These are phyloP conservation scores for Thielaviopsis punctulata DNA, from an alignment of 2,329 filamentous ascomycete genomes.

Conservation along the genomic window DNA sequence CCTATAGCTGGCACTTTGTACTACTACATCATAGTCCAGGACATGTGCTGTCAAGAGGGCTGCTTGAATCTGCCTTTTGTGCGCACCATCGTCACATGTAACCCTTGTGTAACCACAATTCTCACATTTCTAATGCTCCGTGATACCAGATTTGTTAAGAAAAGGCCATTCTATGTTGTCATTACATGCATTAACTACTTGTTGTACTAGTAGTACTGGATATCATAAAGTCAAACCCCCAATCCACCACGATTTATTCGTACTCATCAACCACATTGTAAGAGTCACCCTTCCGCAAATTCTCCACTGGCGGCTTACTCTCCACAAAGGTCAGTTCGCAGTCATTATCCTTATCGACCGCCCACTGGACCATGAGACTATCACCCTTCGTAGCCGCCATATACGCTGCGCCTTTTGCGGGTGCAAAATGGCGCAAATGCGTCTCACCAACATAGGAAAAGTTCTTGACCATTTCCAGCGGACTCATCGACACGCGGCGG, in stretches of 20 bases:
- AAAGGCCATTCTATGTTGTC: too few species aligned
- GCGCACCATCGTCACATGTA: too few species aligned
- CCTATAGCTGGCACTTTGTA: too few species aligned
- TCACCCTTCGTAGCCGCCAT: conserved; percentile 7
- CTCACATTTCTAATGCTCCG: too few species aligned
- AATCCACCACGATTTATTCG: background rate
- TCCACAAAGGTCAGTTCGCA: conserved; percentile 11
- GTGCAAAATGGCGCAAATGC: conserved; percentile 9
- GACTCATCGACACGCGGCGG: conserved; percentile 8
- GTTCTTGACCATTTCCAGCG: conserved; percentile 10
- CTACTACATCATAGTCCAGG: too few species aligned
- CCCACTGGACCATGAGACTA: conserved; percentile 9
- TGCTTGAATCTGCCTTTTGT: too few species aligned
- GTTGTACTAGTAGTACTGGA: background rate
- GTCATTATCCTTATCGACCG: conserved; percentile 9
- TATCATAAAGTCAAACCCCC: background rate
- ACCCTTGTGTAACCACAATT: too few species aligned
- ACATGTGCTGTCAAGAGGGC: too few species aligned
- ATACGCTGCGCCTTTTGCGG: conserved; percentile 5
- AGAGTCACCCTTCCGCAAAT: conserved; percentile 5
- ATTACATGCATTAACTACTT: background rate
- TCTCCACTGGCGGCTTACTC: conserved; percentile 6
- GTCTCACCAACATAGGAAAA: conserved; percentile 9
- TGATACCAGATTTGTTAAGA: too few species aligned
- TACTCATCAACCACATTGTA: conserved; percentile 10